Evolutionary conservation across 768 basidiomycete species (phyloP).

Genomic region (Rhodosporidiobolus odoratus): DNA sequence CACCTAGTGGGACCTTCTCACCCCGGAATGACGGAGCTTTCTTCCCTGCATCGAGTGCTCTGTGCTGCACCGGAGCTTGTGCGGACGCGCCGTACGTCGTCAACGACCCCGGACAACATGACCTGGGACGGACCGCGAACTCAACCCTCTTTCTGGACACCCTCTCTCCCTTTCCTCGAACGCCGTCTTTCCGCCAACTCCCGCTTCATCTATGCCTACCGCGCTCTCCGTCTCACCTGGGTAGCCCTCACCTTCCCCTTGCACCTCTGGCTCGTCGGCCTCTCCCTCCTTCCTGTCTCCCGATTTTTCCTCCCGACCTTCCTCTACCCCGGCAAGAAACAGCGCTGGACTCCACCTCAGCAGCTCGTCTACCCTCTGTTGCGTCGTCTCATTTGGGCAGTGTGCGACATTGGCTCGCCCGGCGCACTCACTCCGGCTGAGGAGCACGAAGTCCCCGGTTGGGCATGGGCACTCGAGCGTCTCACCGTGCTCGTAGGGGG

Average conservation of each 20-base stretch:
- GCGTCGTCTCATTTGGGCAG: constrained; percentile 31
- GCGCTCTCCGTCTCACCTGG: constrained; percentile 27
- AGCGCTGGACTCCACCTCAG: constrained; percentile 28
- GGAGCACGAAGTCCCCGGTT: neutral
- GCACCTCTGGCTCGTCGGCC: constrained; percentile 4
- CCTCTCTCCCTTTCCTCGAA: constrained; percentile 33
- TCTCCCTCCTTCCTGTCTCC: neutral
- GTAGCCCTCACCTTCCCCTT: constrained; percentile 16
- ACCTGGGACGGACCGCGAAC: constrained; percentile 17
- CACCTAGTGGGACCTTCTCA: too few relatives aligned
- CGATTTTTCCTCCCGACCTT: neutral
- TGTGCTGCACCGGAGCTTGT: too few relatives aligned
- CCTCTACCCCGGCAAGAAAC: neutral
- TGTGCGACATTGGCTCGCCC: constrained; percentile 16
- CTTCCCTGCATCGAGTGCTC: too few relatives aligned
- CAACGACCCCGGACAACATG: neutral
- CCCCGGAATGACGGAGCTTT: too few relatives aligned
- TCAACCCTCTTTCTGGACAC: constrained; percentile 22
- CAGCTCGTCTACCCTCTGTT: constrained; percentile 33
- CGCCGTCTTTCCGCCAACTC: neutral
- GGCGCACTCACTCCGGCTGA: constrained; percentile 6
- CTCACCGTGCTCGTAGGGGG: constrained; percentile 18
- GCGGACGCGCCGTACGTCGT: too few relatives aligned
- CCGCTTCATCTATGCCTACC: constrained; percentile 8
- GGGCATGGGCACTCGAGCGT: constrained; percentile 13